Base-by-base conservation (phyloP, 2,329 filamentous ascomycete genomes). In the Monilinia laxa region DNA sequence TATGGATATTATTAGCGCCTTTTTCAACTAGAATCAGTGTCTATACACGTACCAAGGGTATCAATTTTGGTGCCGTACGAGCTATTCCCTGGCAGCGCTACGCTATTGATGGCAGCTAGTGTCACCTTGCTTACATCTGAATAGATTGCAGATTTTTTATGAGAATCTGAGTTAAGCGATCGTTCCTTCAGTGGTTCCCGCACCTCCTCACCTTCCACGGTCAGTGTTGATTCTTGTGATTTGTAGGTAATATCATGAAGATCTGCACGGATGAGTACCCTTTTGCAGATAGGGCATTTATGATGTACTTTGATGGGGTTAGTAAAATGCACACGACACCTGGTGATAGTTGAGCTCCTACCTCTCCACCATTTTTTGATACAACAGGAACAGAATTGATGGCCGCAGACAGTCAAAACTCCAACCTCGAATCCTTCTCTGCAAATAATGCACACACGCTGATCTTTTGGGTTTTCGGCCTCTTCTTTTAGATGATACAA, bases 51-150 rank as follows among this genome's bases (percentile, higher is more conserved):
- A 62, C 58, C 58, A 3, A 94, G 79, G 0, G 87, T 96, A 76
- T 97, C 93, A 23, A 98, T 89, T 78, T 98, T 99, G 0, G 91
- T 96, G 1, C 92, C 93, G 74, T 91, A 97, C 0, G 90, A 93
- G 1, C 40, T 49, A 20, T 84, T 84, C 0, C 85, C 85, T 14
- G 87, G 79, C 1, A 98, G 81, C 60, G 95, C 87, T 67, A 97
- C 88, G 65, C 88, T 86, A 73, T 93, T 91, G 75, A 99, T 97
- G 74, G 94, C 87, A 23, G 85, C 85, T 62, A 97, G 81, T 65
- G 90, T 88, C 0, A 85, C 83, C 0, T 85, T 82, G 71, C 86
- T 89, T 67, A 97, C 91, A 67, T 90, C 85, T 0, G 89, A 86
- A 77, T 97, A 98, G 42, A 98, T 95, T 2, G 69, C 69, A 1